Evolutionary conservation across 306 rosid species (phyloP), one percentile per base, ranked within the genome.

Genomic region (Spatholobus suberectus): DNA sequence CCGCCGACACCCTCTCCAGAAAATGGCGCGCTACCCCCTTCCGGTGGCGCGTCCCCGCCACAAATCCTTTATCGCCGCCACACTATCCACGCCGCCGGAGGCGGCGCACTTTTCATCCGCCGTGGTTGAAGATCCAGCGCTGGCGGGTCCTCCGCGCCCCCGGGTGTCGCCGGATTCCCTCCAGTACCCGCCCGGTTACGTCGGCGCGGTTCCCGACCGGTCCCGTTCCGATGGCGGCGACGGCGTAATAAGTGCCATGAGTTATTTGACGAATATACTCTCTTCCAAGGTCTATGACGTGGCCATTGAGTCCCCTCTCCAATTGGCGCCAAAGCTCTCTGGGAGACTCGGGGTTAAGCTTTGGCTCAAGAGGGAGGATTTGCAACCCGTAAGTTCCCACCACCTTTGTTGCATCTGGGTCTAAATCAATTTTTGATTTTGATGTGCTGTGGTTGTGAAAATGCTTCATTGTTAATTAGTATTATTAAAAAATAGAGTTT

Each of bases 341-440:
- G 93, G 84, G 72, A 86, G 94, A 27, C 85, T 90, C 70, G 97
- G 97, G 6, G 89, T 87, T 55, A 84, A 87, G 7, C 6, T 96
- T 76, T 96, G 97, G 98, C 96, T 96, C 76, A 96, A 96, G 72
- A 87, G 99, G 63, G 99, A 96, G 81, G 99, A 96, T 55, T 80
- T 96, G 76, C 97, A 94, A 81, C 97, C 98, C 0, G 99, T 96
- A 58, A 85, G 97, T 88, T 40, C 23, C 9, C 29, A 41, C 49
- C 66, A 32, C 32, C 11, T 12, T 75, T 75, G 4, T 40, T 18
- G 0, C 15, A 46, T 47, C 41, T 24, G 41, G 38, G 61, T 73
- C 14, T 3, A 4, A 0, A 2, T 43, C 37, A 61, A 63, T 0
- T 37, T 49, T 37, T 40, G 5, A 27, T 49, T 67, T 79, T 66